These are phyloP conservation scores for Rostrohypoxylon terebratum DNA, from an alignment of 495 filamentous ascomycete genomes.

Conservation along the genomic window DNA sequence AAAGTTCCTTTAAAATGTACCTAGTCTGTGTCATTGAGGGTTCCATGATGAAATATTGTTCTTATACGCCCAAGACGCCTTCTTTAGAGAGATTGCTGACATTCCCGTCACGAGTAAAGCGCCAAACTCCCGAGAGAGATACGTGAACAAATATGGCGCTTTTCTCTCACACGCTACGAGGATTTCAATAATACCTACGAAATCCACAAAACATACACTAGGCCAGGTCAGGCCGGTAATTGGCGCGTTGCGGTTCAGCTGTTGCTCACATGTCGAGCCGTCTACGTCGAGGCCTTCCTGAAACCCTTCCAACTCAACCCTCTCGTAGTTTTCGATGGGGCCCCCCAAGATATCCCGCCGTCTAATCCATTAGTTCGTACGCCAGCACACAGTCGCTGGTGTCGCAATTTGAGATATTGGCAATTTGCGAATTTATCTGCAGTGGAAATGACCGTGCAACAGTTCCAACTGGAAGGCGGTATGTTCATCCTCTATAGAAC, in stretches of 20 bases:
- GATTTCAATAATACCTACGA: conserved; percentile 36
- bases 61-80: background rate
- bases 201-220: conserved; percentile 17
- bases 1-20: background rate
- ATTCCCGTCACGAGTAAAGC: conserved; percentile 10
- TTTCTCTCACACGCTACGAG: conserved; percentile 44
- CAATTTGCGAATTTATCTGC: conserved; percentile 48
- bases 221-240: conserved; percentile 44
- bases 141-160: conserved; percentile 46
- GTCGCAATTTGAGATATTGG: conserved; percentile 41
- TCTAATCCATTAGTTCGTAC: conserved; percentile 30
- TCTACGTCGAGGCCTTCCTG: conserved; percentile 48
- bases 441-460: conserved; percentile 41
- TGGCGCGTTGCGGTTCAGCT: conserved; percentile 36
- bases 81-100: conserved; percentile 29
- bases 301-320: conserved; percentile 47
- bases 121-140: conserved; percentile 44
- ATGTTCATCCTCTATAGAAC: conserved; percentile 19
- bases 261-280: conserved; percentile 43
- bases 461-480: conserved; percentile 47
- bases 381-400: conserved; percentile 4
- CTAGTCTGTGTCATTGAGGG: background rate
- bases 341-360: conserved; percentile 33
- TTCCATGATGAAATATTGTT: background rate
- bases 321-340: conserved; percentile 41